A percentile compares a stretch with the other conserved stretches of the same genome.
Conservation (phyloP, 2,329 filamentous ascomycete species). For the Leptographium wingfieldii region DNA sequence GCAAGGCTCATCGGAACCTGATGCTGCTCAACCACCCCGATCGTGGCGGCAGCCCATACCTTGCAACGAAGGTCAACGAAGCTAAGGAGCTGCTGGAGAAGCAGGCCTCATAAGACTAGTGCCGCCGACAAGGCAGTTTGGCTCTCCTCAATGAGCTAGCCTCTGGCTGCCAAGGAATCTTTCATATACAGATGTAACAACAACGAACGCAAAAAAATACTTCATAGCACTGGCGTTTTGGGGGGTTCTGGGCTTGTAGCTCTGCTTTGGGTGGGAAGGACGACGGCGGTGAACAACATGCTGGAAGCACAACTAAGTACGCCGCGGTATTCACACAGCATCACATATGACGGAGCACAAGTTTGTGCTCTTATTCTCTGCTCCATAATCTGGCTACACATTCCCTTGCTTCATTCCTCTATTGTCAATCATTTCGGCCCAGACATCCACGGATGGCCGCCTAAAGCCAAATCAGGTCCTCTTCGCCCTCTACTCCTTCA, state of each 20-base stretch:
- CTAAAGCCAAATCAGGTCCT: neutral
- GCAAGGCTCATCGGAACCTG: constrained; percentile 86
- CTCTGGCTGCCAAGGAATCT: neutral
- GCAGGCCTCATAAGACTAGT: constrained; percentile 11
- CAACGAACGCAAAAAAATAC: neutral
- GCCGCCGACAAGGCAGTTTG: neutral
- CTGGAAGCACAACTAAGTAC: neutral
- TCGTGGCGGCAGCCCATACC: constrained; percentile 87
- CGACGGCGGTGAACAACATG: neutral
- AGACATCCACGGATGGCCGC: neutral
- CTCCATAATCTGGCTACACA: neutral
- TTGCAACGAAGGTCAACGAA: constrained; percentile 97
- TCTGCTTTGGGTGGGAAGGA: neutral
- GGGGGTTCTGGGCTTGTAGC: neutral
- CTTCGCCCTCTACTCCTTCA: neutral
- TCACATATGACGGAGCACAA: neutral
- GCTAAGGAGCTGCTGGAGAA: constrained; percentile 95
- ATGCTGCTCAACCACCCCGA: constrained; percentile 99
- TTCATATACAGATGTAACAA: constrained; percentile 6
- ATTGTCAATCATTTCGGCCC: neutral
- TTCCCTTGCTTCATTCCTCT: neutral
- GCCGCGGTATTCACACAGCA: neutral
- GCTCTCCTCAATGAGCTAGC: neutral
- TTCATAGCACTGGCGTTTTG: constrained; percentile 10
- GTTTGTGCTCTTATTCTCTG: neutral